These are phyloP conservation scores for Catunica adiposa DNA, from an alignment of 2,329 filamentous ascomycete genomes.

Conservation along the genomic window DNA sequence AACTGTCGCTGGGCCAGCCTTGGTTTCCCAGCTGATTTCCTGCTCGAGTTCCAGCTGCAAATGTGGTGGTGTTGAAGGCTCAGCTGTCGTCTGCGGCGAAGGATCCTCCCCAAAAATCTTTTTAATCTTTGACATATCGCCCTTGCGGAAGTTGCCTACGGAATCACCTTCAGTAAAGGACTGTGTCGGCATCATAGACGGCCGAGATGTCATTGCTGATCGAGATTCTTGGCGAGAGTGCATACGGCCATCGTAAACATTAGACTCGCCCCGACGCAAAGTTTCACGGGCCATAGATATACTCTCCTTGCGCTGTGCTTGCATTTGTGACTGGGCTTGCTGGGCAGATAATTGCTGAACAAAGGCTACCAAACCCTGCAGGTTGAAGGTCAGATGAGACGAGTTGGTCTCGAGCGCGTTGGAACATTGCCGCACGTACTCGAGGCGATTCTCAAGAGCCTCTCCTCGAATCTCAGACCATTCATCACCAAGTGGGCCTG, in stretches of 20 bases:
- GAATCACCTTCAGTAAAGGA: constrained; percentile 49
- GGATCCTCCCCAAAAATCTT: constrained; percentile 52
- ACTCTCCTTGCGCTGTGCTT: constrained; percentile 27
- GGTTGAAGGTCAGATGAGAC: constrained; percentile 71
- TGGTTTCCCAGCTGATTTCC: constrained; percentile 80
- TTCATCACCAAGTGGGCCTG: constrained; percentile 79
- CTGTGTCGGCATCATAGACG: constrained; percentile 36
- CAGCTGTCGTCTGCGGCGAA: constrained; percentile 30
- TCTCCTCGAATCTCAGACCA: constrained; percentile 89
- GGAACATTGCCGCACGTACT: constrained; percentile 60
- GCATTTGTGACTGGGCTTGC: not conserved
- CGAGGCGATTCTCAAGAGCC: constrained; percentile 71
- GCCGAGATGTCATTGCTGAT: constrained; percentile 24
- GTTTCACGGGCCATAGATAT: constrained; percentile 26
- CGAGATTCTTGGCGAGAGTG: constrained; percentile 43
- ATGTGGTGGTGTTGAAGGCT: constrained; percentile 70
- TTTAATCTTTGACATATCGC: constrained; percentile 46
- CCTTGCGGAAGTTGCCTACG: constrained; percentile 38
- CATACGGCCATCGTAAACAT: constrained; percentile 34
- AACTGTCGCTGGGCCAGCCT: constrained; percentile 56
- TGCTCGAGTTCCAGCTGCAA: constrained; percentile 73
- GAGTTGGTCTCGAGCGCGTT: constrained; percentile 74
- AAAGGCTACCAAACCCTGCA: constrained; percentile 75
- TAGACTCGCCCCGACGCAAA: constrained; percentile 23
- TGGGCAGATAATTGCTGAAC: constrained; percentile 25